Percentiles rank a stretch among this genome's conserved stretches.
These are phyloP conservation scores for Rhizophora mangle DNA, from an alignment of 345 rosid genomes.

Conservation along the genomic window DNA sequence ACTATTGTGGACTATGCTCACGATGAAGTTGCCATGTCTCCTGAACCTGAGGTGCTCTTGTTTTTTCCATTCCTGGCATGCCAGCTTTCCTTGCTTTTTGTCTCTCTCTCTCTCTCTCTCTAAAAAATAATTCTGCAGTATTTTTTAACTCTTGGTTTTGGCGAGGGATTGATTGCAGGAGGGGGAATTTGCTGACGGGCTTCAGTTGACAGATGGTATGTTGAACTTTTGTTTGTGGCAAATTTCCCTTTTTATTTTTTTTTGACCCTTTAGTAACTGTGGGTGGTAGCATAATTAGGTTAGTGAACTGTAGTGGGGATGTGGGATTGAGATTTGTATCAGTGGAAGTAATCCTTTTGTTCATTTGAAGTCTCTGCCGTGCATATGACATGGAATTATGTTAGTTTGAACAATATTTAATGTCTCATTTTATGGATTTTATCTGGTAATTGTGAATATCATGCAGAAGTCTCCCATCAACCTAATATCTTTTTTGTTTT, in stretches of 20 bases:
- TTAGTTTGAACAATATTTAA: too few species aligned
- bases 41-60: conserved; percentile 51
- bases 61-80: neutral
- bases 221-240: neutral
- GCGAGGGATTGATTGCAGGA: conserved; percentile 39
- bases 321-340: too few species aligned
- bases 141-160: neutral
- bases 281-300: neutral
- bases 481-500: too few species aligned
- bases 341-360: too few species aligned
- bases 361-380: too few species aligned
- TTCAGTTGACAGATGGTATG: conserved; percentile 36
- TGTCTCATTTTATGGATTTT: too few species aligned
- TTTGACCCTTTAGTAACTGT: neutral
- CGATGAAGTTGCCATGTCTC: conserved; percentile 67
- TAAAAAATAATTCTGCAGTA: neutral
- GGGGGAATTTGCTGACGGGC: conserved; percentile 37
- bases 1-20: conserved; percentile 67
- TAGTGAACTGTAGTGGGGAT: too few species aligned
- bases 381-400: too few species aligned
- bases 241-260: neutral
- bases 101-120: neutral
- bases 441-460: too few species aligned
- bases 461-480: too few species aligned
- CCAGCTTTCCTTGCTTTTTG: neutral